phyloP scores from a whole-genome alignment of 78 protist genomes.

The Dictyostelium firmibasis region DNA sequence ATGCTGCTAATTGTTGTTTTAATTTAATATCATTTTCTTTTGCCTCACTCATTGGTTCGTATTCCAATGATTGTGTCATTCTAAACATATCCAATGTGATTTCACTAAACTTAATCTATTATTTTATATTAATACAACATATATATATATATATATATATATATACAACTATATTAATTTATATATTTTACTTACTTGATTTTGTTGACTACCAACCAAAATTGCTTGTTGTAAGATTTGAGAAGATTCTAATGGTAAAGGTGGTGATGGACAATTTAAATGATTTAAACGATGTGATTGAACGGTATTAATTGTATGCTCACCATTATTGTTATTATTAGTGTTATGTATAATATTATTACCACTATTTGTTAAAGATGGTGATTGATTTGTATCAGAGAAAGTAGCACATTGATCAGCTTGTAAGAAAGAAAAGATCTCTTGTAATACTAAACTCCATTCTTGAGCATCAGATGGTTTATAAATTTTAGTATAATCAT shows the following conservation, averaged over 20 bases:
- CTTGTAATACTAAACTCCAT: conserved; percentile 68
- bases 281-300: not conserved
- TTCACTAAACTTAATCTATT: conserved; percentile 79
- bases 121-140: not conserved
- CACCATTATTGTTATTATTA: not conserved
- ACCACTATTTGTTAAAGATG: not conserved
- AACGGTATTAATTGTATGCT: not conserved
- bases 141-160: no score
- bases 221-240: conserved; percentile 61
- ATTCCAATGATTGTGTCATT: conserved; percentile 73
- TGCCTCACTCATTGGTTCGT: conserved; percentile 25
- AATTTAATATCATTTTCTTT: not conserved
- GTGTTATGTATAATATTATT: not conserved
- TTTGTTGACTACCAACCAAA: conserved; percentile 60
- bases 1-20: not conserved
- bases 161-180: no score
- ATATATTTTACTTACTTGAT: conserved; percentile 22
- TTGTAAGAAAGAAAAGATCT: conserved; percentile 64
- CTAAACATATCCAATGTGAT: conserved; percentile 82
- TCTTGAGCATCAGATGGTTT: conserved; percentile 66
- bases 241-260: not conserved
- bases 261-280: not conserved
- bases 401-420: conserved; percentile 63
- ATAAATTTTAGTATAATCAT: conserved; percentile 41
- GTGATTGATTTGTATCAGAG: not conserved